Evolutionary conservation across 257 asterid genomes (phyloP).

Genomic region (Pogostemon cablin): DNA sequence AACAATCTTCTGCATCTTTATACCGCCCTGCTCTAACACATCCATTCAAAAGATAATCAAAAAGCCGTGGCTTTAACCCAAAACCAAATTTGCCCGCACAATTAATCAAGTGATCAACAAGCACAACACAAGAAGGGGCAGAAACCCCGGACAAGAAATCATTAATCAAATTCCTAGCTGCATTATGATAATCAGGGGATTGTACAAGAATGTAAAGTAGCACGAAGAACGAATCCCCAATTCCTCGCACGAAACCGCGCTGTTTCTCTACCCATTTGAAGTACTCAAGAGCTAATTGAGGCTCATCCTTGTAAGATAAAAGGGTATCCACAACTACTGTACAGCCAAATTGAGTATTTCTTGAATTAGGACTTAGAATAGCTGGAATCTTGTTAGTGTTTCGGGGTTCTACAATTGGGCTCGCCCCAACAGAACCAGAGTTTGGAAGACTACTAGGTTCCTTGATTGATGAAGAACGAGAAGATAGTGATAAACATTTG

Average conservation of each 20-base stretch:
- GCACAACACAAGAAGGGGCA: slow-evolving; percentile 43
- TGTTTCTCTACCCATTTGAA: slow-evolving; percentile 46
- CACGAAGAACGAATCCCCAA: slow-evolving; percentile 60
- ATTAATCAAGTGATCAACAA: slow-evolving; percentile 49
- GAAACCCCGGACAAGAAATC: slow-evolving; percentile 46
- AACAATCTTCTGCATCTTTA: slow-evolving; percentile 69
- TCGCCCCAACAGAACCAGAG: slow-evolving; percentile 17
- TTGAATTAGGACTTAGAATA: slow-evolving; percentile 31
- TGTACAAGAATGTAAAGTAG: slow-evolving; percentile 71
- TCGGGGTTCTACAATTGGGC: slow-evolving; percentile 25
- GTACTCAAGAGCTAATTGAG: slow-evolving; percentile 57
- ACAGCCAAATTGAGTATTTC: slow-evolving; percentile 29
- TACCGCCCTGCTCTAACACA: slow-evolving; percentile 53
- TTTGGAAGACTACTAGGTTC: slow-evolving; percentile 2
- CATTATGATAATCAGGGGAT: slow-evolving; percentile 40
- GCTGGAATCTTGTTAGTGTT: slow-evolving; percentile 31
- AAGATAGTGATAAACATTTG: slow-evolving; percentile 30
- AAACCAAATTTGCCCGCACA: slow-evolving; percentile 55
- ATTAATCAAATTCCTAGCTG: slow-evolving; percentile 48
- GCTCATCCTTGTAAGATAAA: slow-evolving; percentile 53
- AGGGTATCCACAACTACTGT: slow-evolving; percentile 48
- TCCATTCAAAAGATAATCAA: slow-evolving; percentile 53
- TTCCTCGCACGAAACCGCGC: slow-evolving; percentile 47
- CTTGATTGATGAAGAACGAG: slow-evolving; percentile 24
- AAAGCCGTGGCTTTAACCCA: slow-evolving; percentile 45